These are phyloP conservation scores for Nevesoporus exiguus DNA, from an alignment of 768 basidiomycete genomes.

Conservation along the genomic window DNA sequence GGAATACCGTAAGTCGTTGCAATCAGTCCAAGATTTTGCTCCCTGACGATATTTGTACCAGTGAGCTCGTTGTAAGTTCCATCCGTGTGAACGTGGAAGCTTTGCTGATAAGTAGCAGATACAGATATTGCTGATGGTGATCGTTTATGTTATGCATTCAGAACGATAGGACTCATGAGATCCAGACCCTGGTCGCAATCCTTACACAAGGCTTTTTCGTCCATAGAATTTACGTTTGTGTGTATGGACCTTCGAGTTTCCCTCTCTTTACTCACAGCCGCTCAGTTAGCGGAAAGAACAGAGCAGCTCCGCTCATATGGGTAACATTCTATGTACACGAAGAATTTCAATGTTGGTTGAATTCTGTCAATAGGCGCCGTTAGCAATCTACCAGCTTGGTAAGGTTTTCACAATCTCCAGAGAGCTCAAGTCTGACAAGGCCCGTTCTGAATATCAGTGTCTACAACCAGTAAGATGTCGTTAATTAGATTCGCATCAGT, in stretches of 20 bases:
- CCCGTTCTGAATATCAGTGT: background rate
- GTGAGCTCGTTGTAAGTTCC: constrained; percentile 13
- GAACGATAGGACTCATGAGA: background rate
- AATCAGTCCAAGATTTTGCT: background rate
- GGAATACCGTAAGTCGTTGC: constrained; percentile 1
- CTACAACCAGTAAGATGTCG: background rate
- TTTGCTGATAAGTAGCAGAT: constrained; percentile 1
- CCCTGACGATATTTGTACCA: background rate
- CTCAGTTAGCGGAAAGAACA: background rate
- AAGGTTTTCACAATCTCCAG: background rate
- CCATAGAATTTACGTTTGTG: constrained; percentile 1
- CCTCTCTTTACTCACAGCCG: background rate
- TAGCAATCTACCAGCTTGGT: constrained; percentile 10
- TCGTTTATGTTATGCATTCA: background rate
- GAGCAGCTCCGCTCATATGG: background rate
- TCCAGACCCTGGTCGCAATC: background rate
- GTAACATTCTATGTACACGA: background rate
- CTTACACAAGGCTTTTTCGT: background rate
- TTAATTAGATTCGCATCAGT: background rate
- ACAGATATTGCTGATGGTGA: constrained; percentile 2
- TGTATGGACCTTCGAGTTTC: background rate
- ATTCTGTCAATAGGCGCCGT: background rate
- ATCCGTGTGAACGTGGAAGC: background rate
- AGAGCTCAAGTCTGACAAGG: background rate
- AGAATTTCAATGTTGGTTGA: background rate